Evolutionary conservation across 352 stramenopile genomes (phyloP), one percentile per base, ranked within the genome.

Genomic region (Phytopythium chamaehyphon): DNA sequence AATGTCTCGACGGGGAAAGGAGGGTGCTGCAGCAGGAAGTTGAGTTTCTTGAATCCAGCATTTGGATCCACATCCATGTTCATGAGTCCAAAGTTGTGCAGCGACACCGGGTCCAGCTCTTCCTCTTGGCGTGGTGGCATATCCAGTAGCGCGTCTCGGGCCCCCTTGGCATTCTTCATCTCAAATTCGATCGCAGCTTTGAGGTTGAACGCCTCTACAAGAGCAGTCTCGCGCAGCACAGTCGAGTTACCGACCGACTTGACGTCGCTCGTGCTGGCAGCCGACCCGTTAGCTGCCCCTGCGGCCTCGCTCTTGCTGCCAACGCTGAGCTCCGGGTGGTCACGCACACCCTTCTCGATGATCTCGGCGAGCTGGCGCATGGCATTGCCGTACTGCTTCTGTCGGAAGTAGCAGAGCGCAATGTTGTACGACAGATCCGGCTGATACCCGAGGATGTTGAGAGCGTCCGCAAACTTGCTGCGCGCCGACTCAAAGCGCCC

Each of bases 1-100:
- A 98, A 97, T 10, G 93, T 98, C 56, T 98, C 93, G 5, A 96
- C 87, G 0, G 95, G 95, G 59, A 97, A 98, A 15, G 95, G 91
- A 18, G 92, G 88, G 63, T 98, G 96, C 33, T 86, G 71, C 42
- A 99, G 61, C n/a, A 99, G 49, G 40, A 96, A 98, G 51, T 97
- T 97, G 44, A 98, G 75, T 61, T 98, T 98, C 62, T 97, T 90
- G 63, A 98, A 98, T 47, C 88, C 91, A 18, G 75, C 76, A 35
- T 87, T 93, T 16, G 93, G 91, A 54, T 98, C 91, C 38, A 96
- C 72, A 21, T 97, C 88, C 77, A 98, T 97, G 64, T 97, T 92
- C 69, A 98, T 91, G 24, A 98, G 79, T 0, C 79, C 95, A 57
- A 95, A 79, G 58, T 93, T 93, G 67, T 93, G 83, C 40, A 93